Conservation (phyloP, 2,329 filamentous ascomycete genomes). For the Xylaria sp. region DNA sequence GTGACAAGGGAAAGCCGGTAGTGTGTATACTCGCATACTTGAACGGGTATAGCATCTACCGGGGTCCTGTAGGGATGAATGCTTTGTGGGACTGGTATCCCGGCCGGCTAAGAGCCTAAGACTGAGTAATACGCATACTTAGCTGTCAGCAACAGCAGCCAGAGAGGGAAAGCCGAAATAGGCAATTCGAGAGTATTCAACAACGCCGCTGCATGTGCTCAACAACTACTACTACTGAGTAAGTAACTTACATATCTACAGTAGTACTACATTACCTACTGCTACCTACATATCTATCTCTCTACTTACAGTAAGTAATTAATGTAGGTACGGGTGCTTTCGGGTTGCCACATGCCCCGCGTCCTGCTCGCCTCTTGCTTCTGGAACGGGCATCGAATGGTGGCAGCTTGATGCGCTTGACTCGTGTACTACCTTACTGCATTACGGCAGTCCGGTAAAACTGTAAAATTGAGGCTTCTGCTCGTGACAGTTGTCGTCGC, state of each 20-base stretch:
- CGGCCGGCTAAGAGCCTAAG: constrained; percentile 34
- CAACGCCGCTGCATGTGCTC: neutral
- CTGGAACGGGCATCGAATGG: constrained; percentile 20
- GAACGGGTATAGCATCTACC: neutral
- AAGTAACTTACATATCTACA: neutral
- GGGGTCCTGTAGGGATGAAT: neutral
- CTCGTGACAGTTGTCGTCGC: constrained; percentile 41
- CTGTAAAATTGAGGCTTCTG: constrained; percentile 36
- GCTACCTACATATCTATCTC: too few relatives aligned
- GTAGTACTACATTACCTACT: neutral
- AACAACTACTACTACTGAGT: neutral
- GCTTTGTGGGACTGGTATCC: constrained; percentile 23
- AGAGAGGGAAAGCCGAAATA: constrained; percentile 28
- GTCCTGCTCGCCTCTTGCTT: constrained; percentile 19
- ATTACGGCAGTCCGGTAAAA: constrained; percentile 6
- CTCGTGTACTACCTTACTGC: neutral
- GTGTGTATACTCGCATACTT: neutral
- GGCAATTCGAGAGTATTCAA: constrained; percentile 22
- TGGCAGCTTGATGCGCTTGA: neutral
- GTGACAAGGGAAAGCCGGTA: constrained; percentile 15
- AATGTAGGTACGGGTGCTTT: neutral
- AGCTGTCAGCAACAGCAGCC: constrained; percentile 24
- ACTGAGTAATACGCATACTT: constrained; percentile 23
- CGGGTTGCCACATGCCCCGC: neutral
- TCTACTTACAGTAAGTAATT: too few relatives aligned